phyloP scores from a whole-genome alignment of 2,329 filamentous ascomycete species.

The Cercospora zeae-maydis region DNA sequence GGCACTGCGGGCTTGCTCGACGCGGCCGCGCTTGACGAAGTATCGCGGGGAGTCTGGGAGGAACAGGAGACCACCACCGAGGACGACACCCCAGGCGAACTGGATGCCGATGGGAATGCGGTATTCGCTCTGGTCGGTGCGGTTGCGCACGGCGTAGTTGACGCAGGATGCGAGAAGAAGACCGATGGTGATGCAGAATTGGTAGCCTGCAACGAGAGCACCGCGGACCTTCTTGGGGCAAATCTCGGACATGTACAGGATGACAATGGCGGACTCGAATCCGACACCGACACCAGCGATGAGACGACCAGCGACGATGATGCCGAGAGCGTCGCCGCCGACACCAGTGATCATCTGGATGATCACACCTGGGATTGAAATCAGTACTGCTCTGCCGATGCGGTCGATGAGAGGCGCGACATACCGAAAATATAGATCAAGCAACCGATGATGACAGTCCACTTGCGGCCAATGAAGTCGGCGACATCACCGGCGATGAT shows the following conservation, averaged over 20 bases:
- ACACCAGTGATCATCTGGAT: conserved; percentile 58
- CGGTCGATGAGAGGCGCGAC: conserved; percentile 4
- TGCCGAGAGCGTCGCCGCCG: conserved; percentile 48
- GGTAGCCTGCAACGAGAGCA: conserved; percentile 75
- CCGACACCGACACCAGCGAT: conserved; percentile 75
- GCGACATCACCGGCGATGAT: conserved; percentile 73
- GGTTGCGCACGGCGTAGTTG: conserved; percentile 66
- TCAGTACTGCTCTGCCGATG: neutral
- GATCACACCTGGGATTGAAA: conserved; percentile 44
- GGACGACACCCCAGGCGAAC: conserved; percentile 74
- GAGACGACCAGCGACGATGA: conserved; percentile 69
- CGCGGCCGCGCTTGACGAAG: conserved; percentile 73
- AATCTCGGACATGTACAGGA: conserved; percentile 85
- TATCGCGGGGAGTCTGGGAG: conserved; percentile 84
- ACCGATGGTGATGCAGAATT: conserved; percentile 79
- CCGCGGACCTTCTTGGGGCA: conserved; percentile 58
- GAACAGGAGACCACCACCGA: conserved; percentile 66
- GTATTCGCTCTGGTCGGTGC: conserved; percentile 63
- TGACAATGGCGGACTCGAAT: conserved; percentile 75
- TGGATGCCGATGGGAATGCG: conserved; percentile 78
- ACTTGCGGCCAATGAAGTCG: conserved; percentile 70
- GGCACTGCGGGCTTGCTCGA: conserved; percentile 60
- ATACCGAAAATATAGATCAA: conserved; percentile 59
- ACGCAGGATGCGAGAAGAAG: conserved; percentile 64
- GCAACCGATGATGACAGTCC: conserved; percentile 69